These are phyloP conservation scores for Chlamydomonas incerta DNA, from an alignment of 139 green algal species.

Conservation along the genomic window DNA sequence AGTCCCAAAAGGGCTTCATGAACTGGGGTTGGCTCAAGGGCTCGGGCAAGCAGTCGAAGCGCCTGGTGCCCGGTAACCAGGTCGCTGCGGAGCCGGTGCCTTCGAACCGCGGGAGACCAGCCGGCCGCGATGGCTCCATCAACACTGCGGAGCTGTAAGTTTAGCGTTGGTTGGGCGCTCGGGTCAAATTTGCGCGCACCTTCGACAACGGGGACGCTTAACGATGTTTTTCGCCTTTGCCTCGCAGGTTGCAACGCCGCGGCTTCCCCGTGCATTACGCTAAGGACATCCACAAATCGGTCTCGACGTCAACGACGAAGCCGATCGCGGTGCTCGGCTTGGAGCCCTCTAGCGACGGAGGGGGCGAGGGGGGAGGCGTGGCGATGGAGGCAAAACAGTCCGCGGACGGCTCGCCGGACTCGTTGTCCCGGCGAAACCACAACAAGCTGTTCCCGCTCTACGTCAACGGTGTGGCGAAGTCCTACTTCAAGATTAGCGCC, in stretches of 20 bases:
- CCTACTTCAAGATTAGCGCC: conserved; percentile 49
- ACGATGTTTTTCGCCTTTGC: neutral
- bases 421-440: conserved; percentile 29
- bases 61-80: neutral
- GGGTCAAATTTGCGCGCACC: too few species aligned
- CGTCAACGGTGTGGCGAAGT: conserved; percentile 42
- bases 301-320: conserved; percentile 25
- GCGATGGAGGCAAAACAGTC: conserved; percentile 4
- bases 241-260: conserved; percentile 7
- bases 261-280: conserved; percentile 34
- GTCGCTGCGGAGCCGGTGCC: neutral
- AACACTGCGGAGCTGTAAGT: conserved; percentile 32
- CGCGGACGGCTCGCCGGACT: neutral
- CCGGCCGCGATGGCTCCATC: neutral
- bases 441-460: conserved; percentile 57
- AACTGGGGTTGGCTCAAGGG: conserved; percentile 35
- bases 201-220: too few species aligned
- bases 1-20: neutral
- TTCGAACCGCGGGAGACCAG: too few species aligned
- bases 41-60: neutral
- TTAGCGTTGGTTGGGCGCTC: neutral
- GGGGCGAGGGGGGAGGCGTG: neutral
- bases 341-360: neutral
- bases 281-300: conserved; percentile 36
- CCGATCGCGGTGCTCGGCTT: conserved; percentile 37